Conservation (phyloP, 768 basidiomycete genomes). For the Lentinula sp. region DNA sequence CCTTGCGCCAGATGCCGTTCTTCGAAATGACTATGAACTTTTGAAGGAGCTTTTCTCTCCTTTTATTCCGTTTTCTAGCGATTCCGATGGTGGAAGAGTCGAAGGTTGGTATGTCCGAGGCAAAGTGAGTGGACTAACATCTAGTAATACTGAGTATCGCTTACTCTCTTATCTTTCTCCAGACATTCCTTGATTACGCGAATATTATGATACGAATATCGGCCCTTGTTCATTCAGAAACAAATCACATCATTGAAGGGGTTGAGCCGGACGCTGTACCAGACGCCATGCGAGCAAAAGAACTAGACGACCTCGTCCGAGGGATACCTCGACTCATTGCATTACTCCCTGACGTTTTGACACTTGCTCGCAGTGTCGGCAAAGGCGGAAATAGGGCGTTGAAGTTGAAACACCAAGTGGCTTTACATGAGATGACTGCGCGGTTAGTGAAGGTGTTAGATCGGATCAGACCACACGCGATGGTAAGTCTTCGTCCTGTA, state of each 20-base stretch:
- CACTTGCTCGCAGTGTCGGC: not conserved
- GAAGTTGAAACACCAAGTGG: conserved; percentile 63
- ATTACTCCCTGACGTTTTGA: conserved; percentile 55
- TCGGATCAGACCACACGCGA: conserved; percentile 47
- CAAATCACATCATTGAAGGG: conserved; percentile 14
- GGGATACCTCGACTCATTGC: conserved; percentile 60
- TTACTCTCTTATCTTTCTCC: not conserved
- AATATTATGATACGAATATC: conserved; percentile 57
- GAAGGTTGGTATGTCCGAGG: conserved; percentile 81
- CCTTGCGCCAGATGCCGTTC: conserved; percentile 82
- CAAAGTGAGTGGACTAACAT: conserved; percentile 42
- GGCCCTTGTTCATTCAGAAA: conserved; percentile 28
- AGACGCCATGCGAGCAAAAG: conserved; percentile 39
- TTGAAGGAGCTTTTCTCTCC: conserved; percentile 63
- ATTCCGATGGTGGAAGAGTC: conserved; percentile 23
- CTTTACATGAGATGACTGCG: conserved; percentile 67
- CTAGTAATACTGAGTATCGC: not conserved
- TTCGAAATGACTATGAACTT: conserved; percentile 59
- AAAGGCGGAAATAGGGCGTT: conserved; percentile 8
- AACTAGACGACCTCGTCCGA: conserved; percentile 56
- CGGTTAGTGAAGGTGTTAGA: conserved; percentile 56
- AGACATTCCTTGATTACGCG: conserved; percentile 73
- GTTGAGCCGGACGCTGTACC: conserved; percentile 31
- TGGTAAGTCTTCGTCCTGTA: conserved; percentile 36
- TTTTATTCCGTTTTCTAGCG: conserved; percentile 41